These are phyloP conservation scores for Rhododendron kiyosumense DNA, from an alignment of 148 eudicot species.

Conservation along the genomic window DNA sequence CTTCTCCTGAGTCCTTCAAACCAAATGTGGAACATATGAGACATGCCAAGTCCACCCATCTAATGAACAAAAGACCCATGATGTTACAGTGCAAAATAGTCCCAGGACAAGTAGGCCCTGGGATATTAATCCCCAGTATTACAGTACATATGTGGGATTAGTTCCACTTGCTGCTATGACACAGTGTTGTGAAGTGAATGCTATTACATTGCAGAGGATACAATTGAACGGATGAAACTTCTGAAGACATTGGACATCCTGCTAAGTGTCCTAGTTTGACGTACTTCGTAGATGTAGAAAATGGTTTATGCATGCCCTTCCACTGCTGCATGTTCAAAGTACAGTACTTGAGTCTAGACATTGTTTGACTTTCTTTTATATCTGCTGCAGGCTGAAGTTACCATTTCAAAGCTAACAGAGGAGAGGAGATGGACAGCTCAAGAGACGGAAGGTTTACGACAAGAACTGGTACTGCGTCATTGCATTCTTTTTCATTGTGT, in stretches of 20 bases:
- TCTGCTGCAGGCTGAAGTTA: conserved; percentile 54
- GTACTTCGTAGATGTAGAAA: not conserved
- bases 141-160: no score
- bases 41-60: not conserved
- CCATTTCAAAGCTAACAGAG: conserved; percentile 53
- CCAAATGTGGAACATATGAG: not conserved
- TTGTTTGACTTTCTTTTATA: conserved; percentile 10
- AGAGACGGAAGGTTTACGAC: conserved; percentile 50
- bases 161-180: not conserved
- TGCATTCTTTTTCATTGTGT: not conserved
- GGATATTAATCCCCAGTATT: no score
- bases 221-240: not conserved
- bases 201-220: not conserved
- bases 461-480: conserved; percentile 55
- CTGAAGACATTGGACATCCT: conserved; percentile 1
- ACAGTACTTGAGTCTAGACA: not conserved
- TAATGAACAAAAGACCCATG: not conserved
- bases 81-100: not conserved
- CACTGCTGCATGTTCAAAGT: not conserved
- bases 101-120: no score
- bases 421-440: conserved; percentile 52
- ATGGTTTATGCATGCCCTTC: not conserved
- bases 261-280: not conserved
- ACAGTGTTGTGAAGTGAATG: not conserved
- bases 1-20: not conserved